Evolutionary conservation across 805 yeast species (phyloP).

Genomic region (Cyberlindnera mississippiensis): DNA sequence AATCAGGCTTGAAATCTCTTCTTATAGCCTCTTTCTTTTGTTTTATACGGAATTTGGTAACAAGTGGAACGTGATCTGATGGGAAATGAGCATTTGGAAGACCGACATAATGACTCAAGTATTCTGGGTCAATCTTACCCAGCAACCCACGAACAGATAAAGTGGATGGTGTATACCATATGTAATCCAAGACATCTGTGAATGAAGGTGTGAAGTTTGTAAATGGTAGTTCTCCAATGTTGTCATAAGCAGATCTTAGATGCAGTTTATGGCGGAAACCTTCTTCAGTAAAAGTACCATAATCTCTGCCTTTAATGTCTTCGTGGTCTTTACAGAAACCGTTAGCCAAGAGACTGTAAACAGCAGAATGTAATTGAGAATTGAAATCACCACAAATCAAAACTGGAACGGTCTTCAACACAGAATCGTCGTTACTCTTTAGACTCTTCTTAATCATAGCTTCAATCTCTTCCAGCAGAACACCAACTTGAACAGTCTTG

Average conservation of each 20-base stretch:
- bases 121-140: slow-evolving; percentile 79
- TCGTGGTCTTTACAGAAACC: slow-evolving; percentile 76
- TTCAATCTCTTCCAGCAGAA: slow-evolving; percentile 84
- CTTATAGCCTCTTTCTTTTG: slow-evolving; percentile 32
- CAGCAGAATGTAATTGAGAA: slow-evolving; percentile 84
- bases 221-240: slow-evolving; percentile 86
- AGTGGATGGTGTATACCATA: slow-evolving; percentile 87
- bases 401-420: slow-evolving; percentile 61
- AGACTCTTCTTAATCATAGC: slow-evolving; percentile 41
- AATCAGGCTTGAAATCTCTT: slow-evolving; percentile 23
- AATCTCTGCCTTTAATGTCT: slow-evolving; percentile 82
- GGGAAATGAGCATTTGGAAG: slow-evolving; percentile 93
- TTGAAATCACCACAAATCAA: slow-evolving; percentile 95
- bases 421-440: slow-evolving; percentile 38
- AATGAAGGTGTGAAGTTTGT: slow-evolving; percentile 93
- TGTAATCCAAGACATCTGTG: slow-evolving; percentile 89
- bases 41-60: slow-evolving; percentile 52
- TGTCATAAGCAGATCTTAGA: slow-evolving; percentile 79
- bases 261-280: slow-evolving; percentile 82
- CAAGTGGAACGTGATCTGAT: slow-evolving; percentile 89
- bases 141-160: slow-evolving; percentile 80
- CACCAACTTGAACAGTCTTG: slow-evolving; percentile 91
- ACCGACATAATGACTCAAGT: slow-evolving; percentile 75
- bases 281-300: slow-evolving; percentile 85
- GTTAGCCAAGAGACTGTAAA: slow-evolving; percentile 79